phyloP scores from a whole-genome alignment of 208 protist genomes.

The Trichomonas vaginalis region DNA sequence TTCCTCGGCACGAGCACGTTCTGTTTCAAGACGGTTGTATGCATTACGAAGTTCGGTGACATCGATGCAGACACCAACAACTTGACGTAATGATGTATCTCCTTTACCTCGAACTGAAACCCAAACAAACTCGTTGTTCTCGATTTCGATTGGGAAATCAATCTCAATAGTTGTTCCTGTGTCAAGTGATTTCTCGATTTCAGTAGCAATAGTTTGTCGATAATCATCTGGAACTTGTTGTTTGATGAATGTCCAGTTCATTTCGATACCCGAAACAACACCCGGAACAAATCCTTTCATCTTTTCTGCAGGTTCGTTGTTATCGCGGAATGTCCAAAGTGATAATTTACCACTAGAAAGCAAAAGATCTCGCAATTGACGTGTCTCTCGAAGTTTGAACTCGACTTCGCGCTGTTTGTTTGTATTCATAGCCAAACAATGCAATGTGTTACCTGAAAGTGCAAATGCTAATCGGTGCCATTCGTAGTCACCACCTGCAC shows the following conservation, averaged over 20 bases:
- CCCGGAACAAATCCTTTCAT: background rate
- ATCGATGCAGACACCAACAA: background rate
- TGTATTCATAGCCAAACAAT: background rate
- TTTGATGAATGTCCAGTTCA: constrained; percentile 5
- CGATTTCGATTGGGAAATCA: background rate
- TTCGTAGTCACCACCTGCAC: background rate
- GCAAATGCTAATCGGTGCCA: background rate
- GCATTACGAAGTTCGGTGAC: background rate
- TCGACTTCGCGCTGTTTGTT: background rate
- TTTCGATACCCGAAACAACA: background rate
- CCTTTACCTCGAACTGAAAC: background rate
- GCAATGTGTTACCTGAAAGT: background rate
- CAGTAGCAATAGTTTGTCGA: background rate
- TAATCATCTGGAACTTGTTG: background rate
- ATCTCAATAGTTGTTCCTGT: background rate
- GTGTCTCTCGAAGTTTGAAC: background rate
- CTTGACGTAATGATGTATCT: background rate
- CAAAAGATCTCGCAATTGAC: background rate
- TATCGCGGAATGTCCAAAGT: background rate
- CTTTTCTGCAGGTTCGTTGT: background rate
- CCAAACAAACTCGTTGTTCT: background rate
- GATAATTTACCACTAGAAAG: background rate
- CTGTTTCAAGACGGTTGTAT: background rate
- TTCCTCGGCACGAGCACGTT: background rate
- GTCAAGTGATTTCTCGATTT: background rate